Evolutionary conservation across 257 asterid species (phyloP).

Genomic region (Lithospermum erythrorhizon): DNA sequence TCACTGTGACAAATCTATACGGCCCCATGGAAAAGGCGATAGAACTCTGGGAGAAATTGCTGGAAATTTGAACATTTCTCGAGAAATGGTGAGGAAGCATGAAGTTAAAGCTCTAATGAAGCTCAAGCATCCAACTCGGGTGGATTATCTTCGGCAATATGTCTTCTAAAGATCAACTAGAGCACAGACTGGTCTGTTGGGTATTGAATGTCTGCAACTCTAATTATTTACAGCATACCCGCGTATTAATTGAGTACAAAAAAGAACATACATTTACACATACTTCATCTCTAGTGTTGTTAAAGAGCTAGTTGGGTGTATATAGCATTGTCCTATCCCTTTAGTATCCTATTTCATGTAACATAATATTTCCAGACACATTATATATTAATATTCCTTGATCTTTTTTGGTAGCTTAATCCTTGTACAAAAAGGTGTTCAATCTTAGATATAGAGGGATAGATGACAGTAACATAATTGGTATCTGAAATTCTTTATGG

Average conservation of each 20-base stretch:
- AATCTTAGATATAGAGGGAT: no score
- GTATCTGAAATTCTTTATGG: no score
- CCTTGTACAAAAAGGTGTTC: no score
- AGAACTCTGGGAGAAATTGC: slow-evolving; percentile 93
- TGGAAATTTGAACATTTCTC: slow-evolving; percentile 74
- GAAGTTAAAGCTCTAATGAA: slow-evolving; percentile 94
- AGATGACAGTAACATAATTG: no score
- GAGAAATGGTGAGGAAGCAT: slow-evolving; percentile 95
- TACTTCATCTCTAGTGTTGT: not conserved
- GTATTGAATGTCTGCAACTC: not conserved
- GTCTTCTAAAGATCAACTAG: slow-evolving; percentile 24
- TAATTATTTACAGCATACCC: not conserved
- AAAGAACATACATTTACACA: not conserved
- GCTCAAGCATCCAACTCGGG: slow-evolving; percentile 90
- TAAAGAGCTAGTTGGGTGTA: not conserved
- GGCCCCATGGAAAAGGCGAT: slow-evolving; percentile 95
- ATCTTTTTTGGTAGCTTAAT: no score
- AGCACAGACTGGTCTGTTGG: not conserved
- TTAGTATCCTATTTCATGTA: no score
- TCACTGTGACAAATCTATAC: slow-evolving; percentile 84
- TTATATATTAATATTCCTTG: no score
- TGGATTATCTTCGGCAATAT: slow-evolving; percentile 70
- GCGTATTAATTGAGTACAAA: not conserved
- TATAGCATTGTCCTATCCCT: no score
- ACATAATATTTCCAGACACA: not conserved